phyloP scores from a whole-genome alignment of 2,329 filamentous ascomycete species.

The Chrysoporthe puriensis region DNA sequence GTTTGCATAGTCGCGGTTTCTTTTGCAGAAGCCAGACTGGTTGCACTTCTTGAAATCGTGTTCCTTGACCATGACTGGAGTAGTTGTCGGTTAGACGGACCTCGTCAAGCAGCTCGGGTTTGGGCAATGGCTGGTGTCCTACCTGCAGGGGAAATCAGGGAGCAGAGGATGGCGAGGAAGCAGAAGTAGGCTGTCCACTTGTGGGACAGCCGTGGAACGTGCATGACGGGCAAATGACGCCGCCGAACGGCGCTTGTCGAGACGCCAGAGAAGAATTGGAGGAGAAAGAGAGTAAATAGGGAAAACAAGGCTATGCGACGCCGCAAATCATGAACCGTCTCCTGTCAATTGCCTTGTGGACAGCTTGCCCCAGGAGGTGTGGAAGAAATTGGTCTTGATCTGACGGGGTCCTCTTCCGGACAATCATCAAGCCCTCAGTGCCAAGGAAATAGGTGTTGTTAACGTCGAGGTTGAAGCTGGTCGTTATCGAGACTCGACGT shows the following conservation, averaged over 20 bases:
- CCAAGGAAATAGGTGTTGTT: slow-evolving; percentile 6
- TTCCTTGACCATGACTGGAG: slow-evolving; percentile 81
- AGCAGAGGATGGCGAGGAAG: slow-evolving; percentile 61
- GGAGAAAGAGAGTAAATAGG: slow-evolving; percentile 3
- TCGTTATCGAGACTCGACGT: slow-evolving; percentile 14
- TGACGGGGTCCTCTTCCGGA: slow-evolving; percentile 25
- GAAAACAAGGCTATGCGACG: slow-evolving; percentile 19
- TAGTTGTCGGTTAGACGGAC: slow-evolving; percentile 12
- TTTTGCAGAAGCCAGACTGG: slow-evolving; percentile 96
- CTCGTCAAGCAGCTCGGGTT: background rate
- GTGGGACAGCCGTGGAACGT: slow-evolving; percentile 47
- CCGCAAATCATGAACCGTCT: slow-evolving; percentile 32
- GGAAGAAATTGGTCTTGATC: slow-evolving; percentile 21
- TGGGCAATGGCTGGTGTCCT: slow-evolving; percentile 37
- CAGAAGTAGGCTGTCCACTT: slow-evolving; percentile 69
- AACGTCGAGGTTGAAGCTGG: slow-evolving; percentile 23
- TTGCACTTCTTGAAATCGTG: slow-evolving; percentile 96
- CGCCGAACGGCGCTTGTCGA: slow-evolving; percentile 19
- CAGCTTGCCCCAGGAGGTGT: slow-evolving; percentile 10
- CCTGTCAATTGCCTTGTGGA: slow-evolving; percentile 27
- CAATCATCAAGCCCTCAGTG: slow-evolving; percentile 9
- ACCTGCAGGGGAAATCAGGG: slow-evolving; percentile 68
- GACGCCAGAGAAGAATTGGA: slow-evolving; percentile 12
- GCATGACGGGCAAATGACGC: slow-evolving; percentile 25
- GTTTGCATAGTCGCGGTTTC: slow-evolving; percentile 90